Evolutionary conservation across 768 basidiomycete genomes (phyloP).

Genomic region (Macrolepiota dolichaula): DNA sequence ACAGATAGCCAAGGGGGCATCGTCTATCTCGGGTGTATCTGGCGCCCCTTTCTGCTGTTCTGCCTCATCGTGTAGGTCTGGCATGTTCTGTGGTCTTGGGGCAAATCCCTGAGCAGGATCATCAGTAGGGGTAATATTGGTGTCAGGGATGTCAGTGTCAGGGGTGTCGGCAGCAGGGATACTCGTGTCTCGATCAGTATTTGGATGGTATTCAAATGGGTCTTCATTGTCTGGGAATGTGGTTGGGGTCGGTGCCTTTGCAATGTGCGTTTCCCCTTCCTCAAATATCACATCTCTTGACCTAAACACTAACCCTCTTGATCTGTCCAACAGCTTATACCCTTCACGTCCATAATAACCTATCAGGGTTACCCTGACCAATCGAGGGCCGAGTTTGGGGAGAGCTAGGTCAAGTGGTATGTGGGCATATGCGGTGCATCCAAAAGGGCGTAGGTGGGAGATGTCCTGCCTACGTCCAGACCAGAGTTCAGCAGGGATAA

Average conservation of each 20-base stretch:
- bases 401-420: slow-evolving; percentile 13
- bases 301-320: slow-evolving; percentile 12
- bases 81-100: too few species aligned
- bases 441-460: slow-evolving; percentile 24
- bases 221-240: neutral
- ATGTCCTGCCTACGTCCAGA: slow-evolving; percentile 20
- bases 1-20: too few species aligned
- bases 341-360: slow-evolving; percentile 19
- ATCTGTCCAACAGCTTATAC: slow-evolving; percentile 18
- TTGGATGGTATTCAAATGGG: neutral
- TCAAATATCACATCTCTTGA: slow-evolving; percentile 23
- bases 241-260: neutral
- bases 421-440: slow-evolving; percentile 27
- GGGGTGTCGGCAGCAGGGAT: too few species aligned
- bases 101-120: too few species aligned
- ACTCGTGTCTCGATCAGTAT: too few species aligned
- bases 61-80: too few species aligned
- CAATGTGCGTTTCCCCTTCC: slow-evolving; percentile 15
- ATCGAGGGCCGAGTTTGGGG: slow-evolving; percentile 13
- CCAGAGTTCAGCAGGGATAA: slow-evolving; percentile 17
- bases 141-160: too few species aligned
- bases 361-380: slow-evolving; percentile 18
- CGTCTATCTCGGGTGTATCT: too few species aligned
- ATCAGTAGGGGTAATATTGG: too few species aligned
- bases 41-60: too few species aligned